Conservation (phyloP, 306 rosid species). For the Ormosia semicastrata region DNA sequence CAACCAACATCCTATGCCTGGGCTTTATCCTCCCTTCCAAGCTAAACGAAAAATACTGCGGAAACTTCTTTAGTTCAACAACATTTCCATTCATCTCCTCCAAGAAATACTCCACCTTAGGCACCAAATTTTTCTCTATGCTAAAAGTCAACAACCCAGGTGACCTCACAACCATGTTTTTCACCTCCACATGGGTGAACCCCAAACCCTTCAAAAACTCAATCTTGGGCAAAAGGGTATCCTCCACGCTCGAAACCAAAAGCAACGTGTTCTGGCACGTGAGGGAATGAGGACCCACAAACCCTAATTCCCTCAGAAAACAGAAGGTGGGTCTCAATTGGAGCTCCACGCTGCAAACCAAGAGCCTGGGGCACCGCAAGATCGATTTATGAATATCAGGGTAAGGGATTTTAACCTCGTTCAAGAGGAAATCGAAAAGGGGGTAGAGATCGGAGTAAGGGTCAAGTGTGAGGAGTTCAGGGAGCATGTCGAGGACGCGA, state of each 20-base stretch:
- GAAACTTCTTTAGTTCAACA: slow-evolving; percentile 59
- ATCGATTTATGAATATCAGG: slow-evolving; percentile 53
- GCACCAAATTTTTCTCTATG: slow-evolving; percentile 42
- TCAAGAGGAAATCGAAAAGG: slow-evolving; percentile 72
- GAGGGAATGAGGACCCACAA: slow-evolving; percentile 29
- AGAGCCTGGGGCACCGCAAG: slow-evolving; percentile 67
- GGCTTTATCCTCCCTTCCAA: slow-evolving; percentile 74
- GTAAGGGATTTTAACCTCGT: slow-evolving; percentile 62
- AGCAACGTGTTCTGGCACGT: slow-evolving; percentile 39
- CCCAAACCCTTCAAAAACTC: slow-evolving; percentile 40
- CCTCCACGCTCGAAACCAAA: slow-evolving; percentile 38
- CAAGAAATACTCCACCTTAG: slow-evolving; percentile 62
- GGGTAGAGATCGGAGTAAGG: slow-evolving; percentile 68
- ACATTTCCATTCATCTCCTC: slow-evolving; percentile 65
- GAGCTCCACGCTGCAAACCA: slow-evolving; percentile 50
- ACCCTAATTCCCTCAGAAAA: slow-evolving; percentile 36
- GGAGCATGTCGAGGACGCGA: slow-evolving; percentile 81
- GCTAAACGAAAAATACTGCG: slow-evolving; percentile 81
- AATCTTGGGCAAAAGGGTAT: slow-evolving; percentile 38
- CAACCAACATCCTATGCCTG: slow-evolving; percentile 44
- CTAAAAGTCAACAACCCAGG: slow-evolving; percentile 74
- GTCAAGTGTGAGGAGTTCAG: slow-evolving; percentile 67
- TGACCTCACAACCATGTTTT: slow-evolving; percentile 66
- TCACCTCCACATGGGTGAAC: slow-evolving; percentile 49
- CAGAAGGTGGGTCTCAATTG: slow-evolving; percentile 40